Base-by-base conservation (phyloP, 2,329 filamentous ascomycete genomes). In the Ascochyta pisi region DNA sequence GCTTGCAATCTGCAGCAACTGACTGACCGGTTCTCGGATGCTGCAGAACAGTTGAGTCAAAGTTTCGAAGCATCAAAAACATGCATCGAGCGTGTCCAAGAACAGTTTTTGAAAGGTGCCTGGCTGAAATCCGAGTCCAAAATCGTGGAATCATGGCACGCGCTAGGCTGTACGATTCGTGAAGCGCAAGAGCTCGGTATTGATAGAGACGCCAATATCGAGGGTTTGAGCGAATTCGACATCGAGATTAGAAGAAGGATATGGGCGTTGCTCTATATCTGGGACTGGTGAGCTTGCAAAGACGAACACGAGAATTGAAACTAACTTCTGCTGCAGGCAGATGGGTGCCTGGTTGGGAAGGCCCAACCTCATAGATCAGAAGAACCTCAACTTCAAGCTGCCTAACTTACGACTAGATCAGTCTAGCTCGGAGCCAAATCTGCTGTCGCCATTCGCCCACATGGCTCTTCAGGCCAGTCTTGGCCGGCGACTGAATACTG, bases 111-210 rank as follows among this genome's bases (percentile, higher is more conserved):
- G 3, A 79, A 76, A 22, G 75, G 77, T 2, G 71, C 73, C 22
- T 83, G 80, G 80, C 77, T 76, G 39, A 82, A 82, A 56, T 77
- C 76, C 3, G 79, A 81, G 51, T 77, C 76, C 13, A 73, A 74
- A 19, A 82, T 81, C 61, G 75, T 79, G 1, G 79, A 82, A 27
- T 75, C 81, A 0, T 83, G 81, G 81, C 80, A 82, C 69, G 66
- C 76, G 3, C 60, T 83, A 8, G 71, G 76, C 16, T 68, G 68
- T 47, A 76, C 77, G 3, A 78, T 83, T 27, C 78, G 77, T 6
- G 78, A 80, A 39, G 81, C 80, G 0, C 80, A 82, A 61, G 81
- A 83, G 58, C 68, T 81, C 42, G 80, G 79, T 78, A 70, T 77
- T 50, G 78, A 82, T 53, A 77, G 76, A 48, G 74, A 77, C 31